Conservation (phyloP, 176 grass and related monocot species). For the Phragmites australis region DNA sequence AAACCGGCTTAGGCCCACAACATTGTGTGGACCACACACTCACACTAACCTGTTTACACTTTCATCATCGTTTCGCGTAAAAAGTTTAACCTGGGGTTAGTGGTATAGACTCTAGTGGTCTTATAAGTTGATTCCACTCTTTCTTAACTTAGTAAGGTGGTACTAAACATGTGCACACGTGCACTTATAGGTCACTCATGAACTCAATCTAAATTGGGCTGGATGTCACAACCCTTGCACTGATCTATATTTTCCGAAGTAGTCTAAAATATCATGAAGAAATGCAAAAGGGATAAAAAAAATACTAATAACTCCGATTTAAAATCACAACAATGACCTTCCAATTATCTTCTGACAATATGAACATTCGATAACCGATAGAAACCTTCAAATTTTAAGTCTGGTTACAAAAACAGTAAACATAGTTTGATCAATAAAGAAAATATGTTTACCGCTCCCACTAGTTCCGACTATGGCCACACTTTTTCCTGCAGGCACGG, state of each 20-base stretch:
- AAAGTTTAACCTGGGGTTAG: no score
- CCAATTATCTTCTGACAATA: conserved; percentile 11
- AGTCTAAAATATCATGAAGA: not conserved
- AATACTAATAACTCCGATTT: not conserved
- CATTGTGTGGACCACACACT: no score
- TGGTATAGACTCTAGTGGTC: no score
- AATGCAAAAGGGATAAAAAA: conserved; percentile 1
- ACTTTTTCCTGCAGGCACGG: conserved; percentile 87
- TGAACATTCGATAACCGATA: conserved; percentile 5
- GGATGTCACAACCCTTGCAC: no score
- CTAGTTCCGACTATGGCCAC: conserved; percentile 97
- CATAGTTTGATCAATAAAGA: not conserved
- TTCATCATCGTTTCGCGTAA: no score
- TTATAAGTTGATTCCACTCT: no score
- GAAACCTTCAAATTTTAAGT: conserved; percentile 3
- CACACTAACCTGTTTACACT: no score
- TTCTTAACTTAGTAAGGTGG: no score
- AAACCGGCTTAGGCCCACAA: no score
- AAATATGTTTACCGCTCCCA: conserved; percentile 74
- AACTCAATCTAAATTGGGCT: no score
- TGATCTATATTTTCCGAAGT: conserved; percentile 12
- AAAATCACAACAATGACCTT: not conserved
- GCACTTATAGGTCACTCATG: no score
- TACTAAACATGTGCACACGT: no score
- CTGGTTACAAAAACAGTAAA: conserved; percentile 6